Conservation (phyloP, 106 monocot species). For the Ottelia alismoides region DNA sequence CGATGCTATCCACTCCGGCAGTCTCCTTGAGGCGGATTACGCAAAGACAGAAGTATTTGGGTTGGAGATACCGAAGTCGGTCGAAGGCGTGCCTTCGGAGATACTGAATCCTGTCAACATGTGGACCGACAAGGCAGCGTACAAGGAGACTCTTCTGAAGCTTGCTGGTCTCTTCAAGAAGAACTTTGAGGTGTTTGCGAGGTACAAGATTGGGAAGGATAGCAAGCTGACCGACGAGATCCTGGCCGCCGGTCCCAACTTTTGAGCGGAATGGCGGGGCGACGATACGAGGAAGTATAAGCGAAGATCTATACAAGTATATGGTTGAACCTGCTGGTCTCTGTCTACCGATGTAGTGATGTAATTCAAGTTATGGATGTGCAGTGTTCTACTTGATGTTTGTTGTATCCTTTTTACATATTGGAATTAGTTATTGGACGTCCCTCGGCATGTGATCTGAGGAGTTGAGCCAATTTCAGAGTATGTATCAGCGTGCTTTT, state of each 20-base stretch:
- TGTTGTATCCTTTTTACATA: no score
- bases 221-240: slow-evolving; percentile 76
- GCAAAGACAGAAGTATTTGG: slow-evolving; percentile 76
- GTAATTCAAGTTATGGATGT: no score
- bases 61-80: slow-evolving; percentile 58
- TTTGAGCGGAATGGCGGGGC: no score
- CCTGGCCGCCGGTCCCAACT: slow-evolving; percentile 77
- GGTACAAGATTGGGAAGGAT: slow-evolving; percentile 75
- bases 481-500: no score
- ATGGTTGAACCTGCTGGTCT: no score
- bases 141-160: slow-evolving; percentile 78
- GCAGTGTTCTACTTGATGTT: no score
- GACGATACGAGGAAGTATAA: no score
- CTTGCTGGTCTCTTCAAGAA: slow-evolving; percentile 83
- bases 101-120: slow-evolving; percentile 77
- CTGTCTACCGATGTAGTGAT: no score
- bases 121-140: slow-evolving; percentile 67
- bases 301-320: no score
- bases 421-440: no score
- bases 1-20: slow-evolving; percentile 80
- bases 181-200: slow-evolving; percentile 85
- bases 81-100: slow-evolving; percentile 64
- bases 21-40: slow-evolving; percentile 50
- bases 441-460: no score
- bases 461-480: no score